A percentile compares a stretch with the other conserved stretches of the same genome.
phyloP scores from a whole-genome alignment of 208 protist genomes.

The Zelonia costaricensis region DNA sequence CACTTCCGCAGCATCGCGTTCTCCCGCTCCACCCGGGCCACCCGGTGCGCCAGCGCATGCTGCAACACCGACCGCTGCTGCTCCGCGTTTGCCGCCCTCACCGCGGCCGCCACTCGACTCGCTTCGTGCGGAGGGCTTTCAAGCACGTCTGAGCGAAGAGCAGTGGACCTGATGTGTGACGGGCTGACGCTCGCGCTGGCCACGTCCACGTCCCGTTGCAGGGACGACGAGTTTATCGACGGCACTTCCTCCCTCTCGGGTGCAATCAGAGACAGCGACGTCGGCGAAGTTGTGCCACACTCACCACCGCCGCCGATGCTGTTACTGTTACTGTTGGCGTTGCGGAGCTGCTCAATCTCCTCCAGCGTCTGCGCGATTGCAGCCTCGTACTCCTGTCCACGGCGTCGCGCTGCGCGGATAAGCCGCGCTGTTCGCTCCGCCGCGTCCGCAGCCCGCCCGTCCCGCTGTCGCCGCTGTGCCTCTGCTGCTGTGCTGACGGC shows the following conservation, averaged over 20 bases:
- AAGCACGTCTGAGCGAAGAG: too few relatives aligned
- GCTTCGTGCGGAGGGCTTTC: background rate
- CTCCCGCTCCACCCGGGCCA: constrained; percentile 14
- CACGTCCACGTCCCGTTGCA: background rate
- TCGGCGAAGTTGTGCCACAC: background rate
- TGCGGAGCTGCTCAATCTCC: constrained; percentile 2
- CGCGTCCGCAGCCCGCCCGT: background rate
- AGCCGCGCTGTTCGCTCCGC: background rate
- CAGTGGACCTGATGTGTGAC: too few relatives aligned
- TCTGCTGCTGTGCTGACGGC: background rate
- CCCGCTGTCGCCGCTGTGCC: background rate
- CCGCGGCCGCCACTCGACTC: constrained; percentile 2
- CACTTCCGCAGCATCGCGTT: constrained; percentile 8
- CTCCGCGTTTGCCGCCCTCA: background rate
- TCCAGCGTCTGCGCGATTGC: background rate
- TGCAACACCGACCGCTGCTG: constrained; percentile 3
- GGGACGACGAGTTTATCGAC: background rate
- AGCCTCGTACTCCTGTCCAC: constrained; percentile 1
- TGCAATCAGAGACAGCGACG: background rate
- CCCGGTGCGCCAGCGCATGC: constrained; percentile 1
- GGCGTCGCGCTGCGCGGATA: background rate
- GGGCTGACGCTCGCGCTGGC: background rate
- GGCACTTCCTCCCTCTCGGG: background rate
- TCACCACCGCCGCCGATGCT: too few relatives aligned
- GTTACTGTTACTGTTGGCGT: background rate